A percentile compares a stretch with the other conserved stretches of the same genome.
These are phyloP conservation scores for Albatrellus sp. DNA, from an alignment of 1,284 basidiomycete genomes.

Conservation along the genomic window DNA sequence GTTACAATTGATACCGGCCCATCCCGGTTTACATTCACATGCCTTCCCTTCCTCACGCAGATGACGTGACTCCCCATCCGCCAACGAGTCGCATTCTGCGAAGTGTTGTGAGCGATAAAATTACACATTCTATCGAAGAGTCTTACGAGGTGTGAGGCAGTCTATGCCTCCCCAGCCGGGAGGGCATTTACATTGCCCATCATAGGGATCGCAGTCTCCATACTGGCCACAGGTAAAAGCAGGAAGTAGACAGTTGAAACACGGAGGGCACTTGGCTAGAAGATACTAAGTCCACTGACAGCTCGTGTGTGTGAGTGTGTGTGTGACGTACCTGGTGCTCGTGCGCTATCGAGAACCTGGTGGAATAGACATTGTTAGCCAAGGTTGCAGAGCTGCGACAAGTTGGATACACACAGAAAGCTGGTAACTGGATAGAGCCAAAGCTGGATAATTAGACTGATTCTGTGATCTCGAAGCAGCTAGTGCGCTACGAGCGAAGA, in stretches of 20 bases:
- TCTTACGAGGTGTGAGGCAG: conserved; percentile 73
- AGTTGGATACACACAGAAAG: neutral
- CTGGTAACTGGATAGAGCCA: neutral
- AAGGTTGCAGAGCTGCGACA: neutral
- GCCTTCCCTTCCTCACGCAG: conserved; percentile 65
- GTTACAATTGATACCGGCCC: conserved; percentile 95
- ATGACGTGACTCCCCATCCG: conserved; percentile 77
- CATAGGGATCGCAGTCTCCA: conserved; percentile 76
- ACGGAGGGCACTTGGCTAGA: conserved; percentile 49
- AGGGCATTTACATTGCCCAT: conserved; percentile 86
- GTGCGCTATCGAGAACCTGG: conserved; percentile 2
- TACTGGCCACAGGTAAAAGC: conserved; percentile 79
- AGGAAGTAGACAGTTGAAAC: conserved; percentile 81
- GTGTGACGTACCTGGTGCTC: conserved; percentile 4
- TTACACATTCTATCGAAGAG: neutral
- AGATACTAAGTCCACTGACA: too few species aligned
- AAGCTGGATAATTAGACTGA: neutral
- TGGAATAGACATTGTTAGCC: neutral
- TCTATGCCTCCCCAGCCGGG: conserved; percentile 87
- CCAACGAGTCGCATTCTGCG: conserved; percentile 80
- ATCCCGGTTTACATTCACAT: conserved; percentile 88
- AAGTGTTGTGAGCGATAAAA: too few species aligned
- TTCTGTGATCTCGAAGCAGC: neutral
- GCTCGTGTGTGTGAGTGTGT: neutral
- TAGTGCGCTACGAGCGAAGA: too few species aligned